Evolutionary conservation across 2,329 filamentous ascomycete genomes (phyloP), one percentile per base, ranked within the genome.

Genomic region (Botrytis hyacinthi): DNA sequence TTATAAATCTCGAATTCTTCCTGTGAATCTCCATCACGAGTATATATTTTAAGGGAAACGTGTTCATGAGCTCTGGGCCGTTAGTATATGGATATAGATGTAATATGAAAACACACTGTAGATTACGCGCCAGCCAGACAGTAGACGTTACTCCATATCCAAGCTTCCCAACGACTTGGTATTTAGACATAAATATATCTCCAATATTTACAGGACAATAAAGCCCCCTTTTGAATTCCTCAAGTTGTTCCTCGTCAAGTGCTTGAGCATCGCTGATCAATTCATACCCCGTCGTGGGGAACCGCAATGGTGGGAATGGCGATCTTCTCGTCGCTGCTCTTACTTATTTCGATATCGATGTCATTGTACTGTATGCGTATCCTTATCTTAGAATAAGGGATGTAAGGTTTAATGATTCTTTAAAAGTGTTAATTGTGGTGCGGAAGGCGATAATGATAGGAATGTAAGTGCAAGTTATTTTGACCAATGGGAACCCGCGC

Each of bases 1-100:
- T 81, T 81, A 67, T 86, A 86, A 22, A 85, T 84, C 1, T 80
- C 74, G 5, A 86, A 76, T 76, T 86, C 84, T 59, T 73, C 72
- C n/a, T 29, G 46, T 57, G 60, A 22, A 29, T 69, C 59, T 35
- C 61, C 54, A 26, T 66, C 66, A 9, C 66, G 61, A 26, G 51
- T 76, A 37, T 74, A 77, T 4, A 74, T 35, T 37, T 76, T 76
- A 0, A 77, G 37, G 26, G 74, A 40, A 14, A 74, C 74, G 26
- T 76, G 54, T 51, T 70, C 8, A 48, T 51, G 57, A 42, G 57
- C 68, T 70, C 54, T 70, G 48, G 8, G 37, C 40, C 29, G 40
- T 62, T 62, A 70, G 40, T 42, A 60, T 40, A 48, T 20, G 46
- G 1, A 12, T 61, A 16, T 61, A 22, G 0, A 61, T 29, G 18